A percentile compares a stretch with the other conserved stretches of the same genome.
phyloP scores from a whole-genome alignment of 1,284 basidiomycete species.

The Melanopsichium pennsylvanicum region DNA sequence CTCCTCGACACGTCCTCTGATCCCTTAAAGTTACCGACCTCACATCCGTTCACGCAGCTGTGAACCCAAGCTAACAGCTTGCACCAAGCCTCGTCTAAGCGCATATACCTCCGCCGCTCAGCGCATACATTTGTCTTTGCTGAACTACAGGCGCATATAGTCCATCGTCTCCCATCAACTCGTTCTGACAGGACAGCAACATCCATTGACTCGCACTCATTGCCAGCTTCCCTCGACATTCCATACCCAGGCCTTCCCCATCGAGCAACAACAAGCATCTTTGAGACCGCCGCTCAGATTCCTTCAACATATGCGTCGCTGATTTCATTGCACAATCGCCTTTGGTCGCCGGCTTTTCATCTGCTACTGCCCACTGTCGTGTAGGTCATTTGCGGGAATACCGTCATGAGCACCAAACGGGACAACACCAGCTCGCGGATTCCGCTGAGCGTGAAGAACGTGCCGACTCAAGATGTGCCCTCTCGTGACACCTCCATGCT shows the following conservation, averaged over 20 bases:
- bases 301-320: slow-evolving; percentile 13
- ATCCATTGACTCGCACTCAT: no score
- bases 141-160: slow-evolving; percentile 5
- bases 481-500: slow-evolving; percentile 16
- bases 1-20: neutral
- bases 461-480: slow-evolving; percentile 21
- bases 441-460: slow-evolving; percentile 46
- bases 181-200: neutral
- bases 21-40: neutral
- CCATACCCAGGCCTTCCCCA: neutral
- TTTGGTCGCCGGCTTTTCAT: slow-evolving; percentile 5
- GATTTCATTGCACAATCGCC: slow-evolving; percentile 1
- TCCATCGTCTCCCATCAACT: neutral
- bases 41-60: neutral
- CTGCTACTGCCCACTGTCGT: neutral
- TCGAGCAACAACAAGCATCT: neutral
- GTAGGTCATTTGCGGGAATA: slow-evolving; percentile 1
- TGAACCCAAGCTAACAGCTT: neutral
- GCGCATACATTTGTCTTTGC: slow-evolving; percentile 15
- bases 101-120: slow-evolving; percentile 9
- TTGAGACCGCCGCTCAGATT: neutral
- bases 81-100: neutral
- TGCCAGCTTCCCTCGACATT: no score
- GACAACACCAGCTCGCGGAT: slow-evolving; percentile 32
- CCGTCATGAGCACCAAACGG: slow-evolving; percentile 32